Evolutionary conservation across 169 alveolate species (phyloP).

Genomic region (Perkinsus olseni): DNA sequence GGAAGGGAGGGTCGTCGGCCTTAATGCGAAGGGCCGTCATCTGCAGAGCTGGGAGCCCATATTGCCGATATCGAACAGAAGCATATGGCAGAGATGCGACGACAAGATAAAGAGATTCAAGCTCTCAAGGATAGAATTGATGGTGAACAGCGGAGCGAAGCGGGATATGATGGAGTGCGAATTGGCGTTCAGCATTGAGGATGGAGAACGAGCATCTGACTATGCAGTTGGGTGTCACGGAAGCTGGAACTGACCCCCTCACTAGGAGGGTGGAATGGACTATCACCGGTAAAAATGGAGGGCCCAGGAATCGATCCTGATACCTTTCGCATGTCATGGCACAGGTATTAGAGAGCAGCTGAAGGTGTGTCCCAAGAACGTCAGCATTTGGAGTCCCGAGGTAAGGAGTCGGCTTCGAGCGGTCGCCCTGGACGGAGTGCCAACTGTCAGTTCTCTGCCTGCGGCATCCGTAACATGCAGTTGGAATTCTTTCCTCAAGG

Average conservation of each 20-base stretch:
- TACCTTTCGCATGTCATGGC: background rate
- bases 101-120: background rate
- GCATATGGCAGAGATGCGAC: background rate
- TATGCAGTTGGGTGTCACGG: background rate
- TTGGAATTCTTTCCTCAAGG: conserved; percentile 12
- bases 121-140: background rate
- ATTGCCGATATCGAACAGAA: background rate
- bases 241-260: background rate
- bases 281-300: conserved; percentile 1
- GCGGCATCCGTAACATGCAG: conserved; percentile 7
- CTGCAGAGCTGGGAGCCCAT: background rate
- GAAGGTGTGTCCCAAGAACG: background rate
- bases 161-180: background rate
- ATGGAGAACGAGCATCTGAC: background rate
- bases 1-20: too few relatives aligned
- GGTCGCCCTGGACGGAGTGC: background rate
- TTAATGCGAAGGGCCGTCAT: too few relatives aligned
- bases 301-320: background rate
- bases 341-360: conserved; percentile 4
- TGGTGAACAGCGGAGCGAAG: background rate
- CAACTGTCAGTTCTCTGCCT: background rate
- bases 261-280: conserved; percentile 11
- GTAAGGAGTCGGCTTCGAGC: background rate
- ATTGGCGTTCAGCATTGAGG: background rate
- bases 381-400: conserved; percentile 16